Percentiles rank a stretch among this genome's conserved stretches.
phyloP scores from a whole-genome alignment of 2,329 filamentous ascomycete genomes.

The Calonectria pseudoreteaudii region DNA sequence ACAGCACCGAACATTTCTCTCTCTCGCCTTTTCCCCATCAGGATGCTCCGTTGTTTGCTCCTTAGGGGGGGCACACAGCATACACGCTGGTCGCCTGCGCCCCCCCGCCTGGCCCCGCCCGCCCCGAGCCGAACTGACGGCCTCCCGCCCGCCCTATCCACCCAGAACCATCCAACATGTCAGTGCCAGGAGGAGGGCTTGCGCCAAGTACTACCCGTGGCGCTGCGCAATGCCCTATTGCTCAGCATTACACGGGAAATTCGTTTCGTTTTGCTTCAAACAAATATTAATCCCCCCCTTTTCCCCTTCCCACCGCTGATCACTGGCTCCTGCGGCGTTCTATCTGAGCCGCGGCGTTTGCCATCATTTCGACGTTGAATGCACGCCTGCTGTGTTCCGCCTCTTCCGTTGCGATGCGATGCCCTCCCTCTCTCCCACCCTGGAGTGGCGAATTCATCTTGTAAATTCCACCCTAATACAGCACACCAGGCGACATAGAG shows the following conservation, averaged over 20 bases:
- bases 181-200: background rate
- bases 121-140: slow-evolving; percentile 28
- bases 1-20: background rate
- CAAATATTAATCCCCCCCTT: background rate
- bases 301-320: too few relatives aligned
- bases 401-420: background rate
- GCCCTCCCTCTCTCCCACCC: background rate
- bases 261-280: background rate
- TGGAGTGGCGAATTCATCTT: background rate
- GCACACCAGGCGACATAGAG: background rate
- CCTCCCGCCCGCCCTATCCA: background rate
- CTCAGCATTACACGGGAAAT: background rate
- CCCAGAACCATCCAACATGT: background rate
- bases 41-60: background rate
- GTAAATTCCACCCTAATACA: background rate
- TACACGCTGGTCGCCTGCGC: slow-evolving; percentile 26
- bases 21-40: background rate
- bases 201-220: background rate
- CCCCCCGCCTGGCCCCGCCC: slow-evolving; percentile 27
- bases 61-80: background rate
- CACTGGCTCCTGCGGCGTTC: background rate
- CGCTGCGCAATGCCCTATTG: background rate
- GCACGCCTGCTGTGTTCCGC: background rate
- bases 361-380: background rate
- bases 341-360: background rate